Evolutionary conservation across 768 basidiomycete genomes (phyloP).

Genomic region (Tubosaeta sp.): DNA sequence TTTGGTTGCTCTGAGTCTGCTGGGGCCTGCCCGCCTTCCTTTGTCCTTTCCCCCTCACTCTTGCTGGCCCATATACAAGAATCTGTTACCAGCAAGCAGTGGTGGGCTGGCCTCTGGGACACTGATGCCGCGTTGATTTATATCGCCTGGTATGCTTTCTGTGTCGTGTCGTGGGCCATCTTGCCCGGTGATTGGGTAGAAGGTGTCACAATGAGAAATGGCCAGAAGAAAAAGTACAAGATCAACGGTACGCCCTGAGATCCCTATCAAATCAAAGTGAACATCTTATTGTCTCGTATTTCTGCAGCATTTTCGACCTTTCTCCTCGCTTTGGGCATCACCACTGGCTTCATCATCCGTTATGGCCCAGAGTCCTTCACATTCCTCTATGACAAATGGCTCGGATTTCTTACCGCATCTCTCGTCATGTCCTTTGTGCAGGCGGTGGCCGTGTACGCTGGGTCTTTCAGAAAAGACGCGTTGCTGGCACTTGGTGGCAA

Average conservation of each 20-base stretch:
- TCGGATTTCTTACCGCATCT: slow-evolving; percentile 83
- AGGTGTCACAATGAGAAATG: slow-evolving; percentile 69
- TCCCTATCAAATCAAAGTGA: not conserved
- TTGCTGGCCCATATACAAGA: slow-evolving; percentile 37
- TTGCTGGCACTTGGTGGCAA: slow-evolving; percentile 93
- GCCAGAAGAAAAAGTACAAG: slow-evolving; percentile 79
- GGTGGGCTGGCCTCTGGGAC: slow-evolving; percentile 83
- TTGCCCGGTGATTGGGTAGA: slow-evolving; percentile 72
- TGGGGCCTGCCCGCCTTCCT: slow-evolving; percentile 64
- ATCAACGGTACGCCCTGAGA: slow-evolving; percentile 72
- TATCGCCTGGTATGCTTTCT: slow-evolving; percentile 88
- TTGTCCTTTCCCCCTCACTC: slow-evolving; percentile 33
- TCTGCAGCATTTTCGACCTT: slow-evolving; percentile 79
- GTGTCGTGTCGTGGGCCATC: slow-evolving; percentile 73
- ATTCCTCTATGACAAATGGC: slow-evolving; percentile 88
- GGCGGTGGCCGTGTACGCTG: slow-evolving; percentile 62
- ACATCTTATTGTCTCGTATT: not conserved
- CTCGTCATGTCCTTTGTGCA: slow-evolving; percentile 75
- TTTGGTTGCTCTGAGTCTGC: slow-evolving; percentile 71
- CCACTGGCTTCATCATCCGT: slow-evolving; percentile 63
- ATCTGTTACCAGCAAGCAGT: slow-evolving; percentile 45
- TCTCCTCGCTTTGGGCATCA: slow-evolving; percentile 73
- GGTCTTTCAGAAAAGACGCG: slow-evolving; percentile 64
- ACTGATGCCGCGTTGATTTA: slow-evolving; percentile 72
- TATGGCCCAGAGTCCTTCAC: slow-evolving; percentile 80